Base-by-base conservation (phyloP, 352 stramenopile species). In the Globisporangium apiculatum region DNA sequence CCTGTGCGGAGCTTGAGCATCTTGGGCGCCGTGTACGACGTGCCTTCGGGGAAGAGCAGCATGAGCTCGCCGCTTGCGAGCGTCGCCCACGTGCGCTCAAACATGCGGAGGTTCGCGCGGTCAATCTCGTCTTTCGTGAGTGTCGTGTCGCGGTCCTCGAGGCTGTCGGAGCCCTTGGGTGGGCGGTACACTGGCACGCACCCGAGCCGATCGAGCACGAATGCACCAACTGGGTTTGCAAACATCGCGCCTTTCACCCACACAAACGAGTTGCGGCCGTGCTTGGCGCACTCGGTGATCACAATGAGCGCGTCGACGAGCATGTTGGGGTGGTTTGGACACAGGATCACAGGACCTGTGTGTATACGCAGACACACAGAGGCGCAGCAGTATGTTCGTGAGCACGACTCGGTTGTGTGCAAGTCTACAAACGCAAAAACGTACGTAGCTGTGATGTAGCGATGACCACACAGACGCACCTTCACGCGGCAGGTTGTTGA, bases 291-390 rank as follows among this genome's bases (percentile, higher is more conserved):
- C 61, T 91, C 76, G n/a, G 79, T 89, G 56, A 89, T 77, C 38
- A 89, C 78, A n/a, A 91, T 67, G 42, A 89, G 72, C 60, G 71
- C 69, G 57, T 91, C 81, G 17, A 91, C 78, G 40, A 91, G 73
- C 81, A 91, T 91, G 60, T 91, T 91, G 4, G 81, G 81, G 58
- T 91, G 81, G 65, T 91, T 91, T 8, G 81, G 77, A 18, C 79
- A 91, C 54, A 91, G 52, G 43, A 91, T 89, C 53, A 91, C 81
- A 3, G 81, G 81, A 6, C 80, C 79, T 76, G 47, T 6, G 38
- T 17, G 31, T 40, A 9, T 6, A 15, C 4, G 38, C 17, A 46
- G 18, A 12, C 40, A 8, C 37, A 78, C 71, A 70, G 71, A 89
- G 77, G 31, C 81, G 79, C 6, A 79, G 81, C 37, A 91, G 79